Evolutionary conservation across 2,329 filamentous ascomycete genomes (phyloP).

Genomic region (Fusarium sororula): DNA sequence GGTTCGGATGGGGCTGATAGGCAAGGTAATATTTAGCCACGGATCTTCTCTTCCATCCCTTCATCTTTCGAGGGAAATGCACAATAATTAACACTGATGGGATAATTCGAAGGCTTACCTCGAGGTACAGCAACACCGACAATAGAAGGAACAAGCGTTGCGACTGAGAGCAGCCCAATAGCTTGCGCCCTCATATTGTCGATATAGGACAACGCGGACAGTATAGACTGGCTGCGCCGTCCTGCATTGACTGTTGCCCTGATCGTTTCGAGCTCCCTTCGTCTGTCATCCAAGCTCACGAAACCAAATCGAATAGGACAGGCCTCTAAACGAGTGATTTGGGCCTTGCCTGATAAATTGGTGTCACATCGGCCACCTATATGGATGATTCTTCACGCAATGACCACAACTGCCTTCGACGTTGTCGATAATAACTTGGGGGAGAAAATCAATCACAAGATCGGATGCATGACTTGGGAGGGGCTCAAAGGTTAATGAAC

Average conservation of each 20-base stretch:
- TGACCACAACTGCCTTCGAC: conserved; percentile 3
- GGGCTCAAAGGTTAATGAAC: conserved; percentile 27
- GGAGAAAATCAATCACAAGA: conserved; percentile 5
- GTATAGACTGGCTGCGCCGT: background rate
- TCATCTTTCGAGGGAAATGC: background rate
- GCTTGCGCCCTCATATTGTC: conserved; percentile 33
- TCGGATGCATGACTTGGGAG: conserved; percentile 1
- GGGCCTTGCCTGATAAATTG: conserved; percentile 7
- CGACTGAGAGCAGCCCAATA: conserved; percentile 27
- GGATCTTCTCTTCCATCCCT: background rate
- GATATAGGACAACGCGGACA: background rate
- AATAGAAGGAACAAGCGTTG: conserved; percentile 24
- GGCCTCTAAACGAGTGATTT: conserved; percentile 32
- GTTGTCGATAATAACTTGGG: background rate
- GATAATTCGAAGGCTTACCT: conserved; percentile 19
- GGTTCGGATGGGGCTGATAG: conserved; percentile 1
- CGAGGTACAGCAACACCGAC: conserved; percentile 26
- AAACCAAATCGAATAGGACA: background rate
- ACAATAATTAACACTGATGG: background rate
- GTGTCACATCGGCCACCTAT: conserved; percentile 10
- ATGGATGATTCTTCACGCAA: background rate
- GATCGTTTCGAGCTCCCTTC: conserved; percentile 1
- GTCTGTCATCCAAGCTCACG: conserved; percentile 8
- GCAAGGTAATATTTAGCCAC: conserved; percentile 3
- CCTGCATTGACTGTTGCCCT: background rate